Conservation (phyloP, 257 asterid genomes). For the Cruciata laevipes region DNA sequence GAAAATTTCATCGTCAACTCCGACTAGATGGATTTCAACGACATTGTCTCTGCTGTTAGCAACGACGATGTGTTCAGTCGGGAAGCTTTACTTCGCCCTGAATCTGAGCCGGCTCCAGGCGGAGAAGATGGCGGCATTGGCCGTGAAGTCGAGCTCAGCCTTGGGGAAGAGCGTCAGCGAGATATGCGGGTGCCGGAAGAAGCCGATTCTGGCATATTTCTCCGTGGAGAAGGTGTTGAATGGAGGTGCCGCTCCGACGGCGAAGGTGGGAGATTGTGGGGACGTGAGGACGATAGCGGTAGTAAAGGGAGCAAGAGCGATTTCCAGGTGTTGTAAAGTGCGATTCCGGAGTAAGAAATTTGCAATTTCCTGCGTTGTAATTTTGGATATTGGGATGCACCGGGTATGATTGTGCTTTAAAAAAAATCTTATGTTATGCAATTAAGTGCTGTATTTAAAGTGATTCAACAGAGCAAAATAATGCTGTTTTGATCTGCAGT, state of each 20-base stretch:
- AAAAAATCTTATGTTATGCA: too few relatives aligned
- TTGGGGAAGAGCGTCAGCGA: slow-evolving; percentile 44
- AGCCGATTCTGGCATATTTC: slow-evolving; percentile 24
- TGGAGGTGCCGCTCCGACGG: slow-evolving; percentile 6
- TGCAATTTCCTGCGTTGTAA: too few relatives aligned
- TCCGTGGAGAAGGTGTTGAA: slow-evolving; percentile 23
- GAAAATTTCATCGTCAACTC: slow-evolving; percentile 81
- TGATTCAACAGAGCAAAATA: too few relatives aligned
- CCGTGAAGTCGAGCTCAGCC: slow-evolving; percentile 88
- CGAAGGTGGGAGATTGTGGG: slow-evolving; percentile 22
- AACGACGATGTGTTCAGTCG: slow-evolving; percentile 71
- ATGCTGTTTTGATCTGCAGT: too few relatives aligned
- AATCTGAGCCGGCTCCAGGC: slow-evolving; percentile 58
- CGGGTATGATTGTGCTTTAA: too few relatives aligned
- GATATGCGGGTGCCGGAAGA: slow-evolving; percentile 54
- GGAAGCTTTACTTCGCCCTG: slow-evolving; percentile 81
- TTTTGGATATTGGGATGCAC: too few relatives aligned
- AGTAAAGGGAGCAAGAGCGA: too few relatives aligned
- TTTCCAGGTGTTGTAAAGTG: too few relatives aligned
- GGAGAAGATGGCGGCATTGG: slow-evolving; percentile 97
- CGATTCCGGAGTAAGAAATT: too few relatives aligned
- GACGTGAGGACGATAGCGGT: slow-evolving; percentile 16
- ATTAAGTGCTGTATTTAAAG: too few relatives aligned
- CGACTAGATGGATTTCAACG: slow-evolving; percentile 87
- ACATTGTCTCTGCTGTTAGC: slow-evolving; percentile 53